Percentiles rank a stretch among this genome's conserved stretches.
Evolutionary conservation across 177 flowering plant species (phyloP).

Genomic region (Vitis hybrid): DNA sequence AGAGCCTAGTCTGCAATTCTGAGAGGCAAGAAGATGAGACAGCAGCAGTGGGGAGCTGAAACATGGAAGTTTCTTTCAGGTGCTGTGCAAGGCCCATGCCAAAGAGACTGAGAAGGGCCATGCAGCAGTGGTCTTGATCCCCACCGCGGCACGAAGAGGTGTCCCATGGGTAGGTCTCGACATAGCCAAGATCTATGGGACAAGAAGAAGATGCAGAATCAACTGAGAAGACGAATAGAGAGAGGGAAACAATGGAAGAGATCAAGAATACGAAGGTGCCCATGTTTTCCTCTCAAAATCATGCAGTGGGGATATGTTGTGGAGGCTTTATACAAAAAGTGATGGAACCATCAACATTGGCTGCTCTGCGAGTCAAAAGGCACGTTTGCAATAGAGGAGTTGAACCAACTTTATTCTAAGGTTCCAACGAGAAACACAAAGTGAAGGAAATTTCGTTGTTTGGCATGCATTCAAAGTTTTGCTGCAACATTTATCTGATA

Average conservation of each 20-base stretch:
- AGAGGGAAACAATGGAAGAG: not conserved
- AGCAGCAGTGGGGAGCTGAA: constrained; percentile 33
- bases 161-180: constrained; percentile 38
- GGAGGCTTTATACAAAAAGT: too few relatives aligned
- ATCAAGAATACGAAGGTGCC: not conserved
- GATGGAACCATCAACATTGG: too few relatives aligned
- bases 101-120: constrained; percentile 37
- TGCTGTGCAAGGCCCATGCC: constrained; percentile 49
- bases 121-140: constrained; percentile 31
- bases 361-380: too few relatives aligned
- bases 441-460: too few relatives aligned
- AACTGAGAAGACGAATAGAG: constrained; percentile 1
- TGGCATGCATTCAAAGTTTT: too few relatives aligned
- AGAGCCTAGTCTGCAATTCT: constrained; percentile 23
- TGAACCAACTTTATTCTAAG: too few relatives aligned
- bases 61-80: constrained; percentile 40
- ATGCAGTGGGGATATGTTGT: too few relatives aligned
- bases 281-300: not conserved
- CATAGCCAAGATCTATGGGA: constrained; percentile 40
- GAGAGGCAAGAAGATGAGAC: constrained; percentile 34
- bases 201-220: constrained; percentile 25
- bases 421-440: too few relatives aligned
- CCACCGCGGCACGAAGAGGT: constrained; percentile 15
- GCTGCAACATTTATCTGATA: too few relatives aligned
- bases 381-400: too few relatives aligned